Percentiles rank a stretch among this genome's conserved stretches.
These are phyloP conservation scores for Leccinum truebloodii DNA, from an alignment of 768 basidiomycete species.

Conservation along the genomic window DNA sequence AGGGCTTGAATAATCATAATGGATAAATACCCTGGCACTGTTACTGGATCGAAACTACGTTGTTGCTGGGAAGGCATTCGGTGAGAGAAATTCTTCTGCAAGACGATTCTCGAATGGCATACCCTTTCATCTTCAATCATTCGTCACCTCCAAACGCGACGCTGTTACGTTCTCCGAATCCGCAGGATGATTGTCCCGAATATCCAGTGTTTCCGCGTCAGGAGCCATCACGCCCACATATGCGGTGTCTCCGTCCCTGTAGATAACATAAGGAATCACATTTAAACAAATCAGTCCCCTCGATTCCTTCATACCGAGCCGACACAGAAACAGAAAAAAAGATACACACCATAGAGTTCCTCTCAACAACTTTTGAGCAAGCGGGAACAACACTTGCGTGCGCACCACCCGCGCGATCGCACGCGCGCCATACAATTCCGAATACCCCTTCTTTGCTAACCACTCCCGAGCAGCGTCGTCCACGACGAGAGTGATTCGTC, in stretches of 20 bases:
- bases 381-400: slow-evolving; percentile 76
- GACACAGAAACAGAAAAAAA: neutral
- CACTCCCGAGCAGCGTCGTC: slow-evolving; percentile 60
- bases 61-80: no score
- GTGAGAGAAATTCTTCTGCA: no score
- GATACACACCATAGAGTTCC: slow-evolving; percentile 70
- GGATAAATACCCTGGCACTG: no score
- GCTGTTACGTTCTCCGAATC: neutral
- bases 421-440: slow-evolving; percentile 82
- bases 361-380: slow-evolving; percentile 76
- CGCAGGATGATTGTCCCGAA: neutral
- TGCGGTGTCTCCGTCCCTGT: neutral
- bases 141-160: neutral
- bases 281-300: neutral
- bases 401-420: slow-evolving; percentile 78
- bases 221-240: neutral
- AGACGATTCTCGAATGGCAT: neutral
- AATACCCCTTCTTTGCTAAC: slow-evolving; percentile 79
- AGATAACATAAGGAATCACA: neutral
- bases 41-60: no score
- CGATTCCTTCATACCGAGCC: neutral
- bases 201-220: neutral
- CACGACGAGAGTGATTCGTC: slow-evolving; percentile 73
- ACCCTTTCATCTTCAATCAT: neutral
- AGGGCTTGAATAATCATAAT: no score